Evolutionary conservation across 1,139 yeast genomes (phyloP), one percentile per base, ranked within the genome.

Genomic region (Zygosaccharomyces sapae): DNA sequence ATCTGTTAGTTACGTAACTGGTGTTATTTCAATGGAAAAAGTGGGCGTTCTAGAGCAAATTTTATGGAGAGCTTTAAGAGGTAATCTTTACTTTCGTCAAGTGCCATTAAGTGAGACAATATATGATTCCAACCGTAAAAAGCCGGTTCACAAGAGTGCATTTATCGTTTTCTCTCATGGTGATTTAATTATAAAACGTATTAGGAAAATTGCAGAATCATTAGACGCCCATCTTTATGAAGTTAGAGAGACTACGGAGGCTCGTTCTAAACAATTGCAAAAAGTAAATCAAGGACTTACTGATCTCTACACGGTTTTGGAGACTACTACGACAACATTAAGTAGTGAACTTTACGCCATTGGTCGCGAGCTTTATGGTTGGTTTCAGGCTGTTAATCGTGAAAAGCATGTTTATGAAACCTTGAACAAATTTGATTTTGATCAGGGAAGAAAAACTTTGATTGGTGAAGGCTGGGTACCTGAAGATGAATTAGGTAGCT

Each of bases 401-500:
- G 98, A 92, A 61, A 81, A 82, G 61, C 74, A 83, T 29, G 81
- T 89, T 33, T 88, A 81, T 66, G 79, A 83, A 55, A 77, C 86
- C 0, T 73, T 92, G 64, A 90, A 90, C 67, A 74, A 79, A 58
- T 89, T 90, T 68, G 86, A 85, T 62, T 87, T 82, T 65, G 97
- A 90, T 65, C 80, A 82, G 49, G 81, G 88, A 33, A 78, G 97
- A 68, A 79, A 92, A 59, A 86, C 95, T 51, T 72, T 92, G 47
- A 88, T 92, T 50, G 97, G 95, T n/a, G 98, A 92, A 72, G 99
- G 97, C 29, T 92, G 98, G 98, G 77, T 89, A 33, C 95, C 95
- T 42, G 65, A 70, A 25, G 74, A 73, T 53, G 83, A 79, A 50
- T 62, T 83, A 31, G 65, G 67, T 4, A 52, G 61, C 6, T 65